Evolutionary conservation across 1,284 basidiomycete genomes (phyloP), one percentile per base, ranked within the genome.

Genomic region (Flammula alnicola): DNA sequence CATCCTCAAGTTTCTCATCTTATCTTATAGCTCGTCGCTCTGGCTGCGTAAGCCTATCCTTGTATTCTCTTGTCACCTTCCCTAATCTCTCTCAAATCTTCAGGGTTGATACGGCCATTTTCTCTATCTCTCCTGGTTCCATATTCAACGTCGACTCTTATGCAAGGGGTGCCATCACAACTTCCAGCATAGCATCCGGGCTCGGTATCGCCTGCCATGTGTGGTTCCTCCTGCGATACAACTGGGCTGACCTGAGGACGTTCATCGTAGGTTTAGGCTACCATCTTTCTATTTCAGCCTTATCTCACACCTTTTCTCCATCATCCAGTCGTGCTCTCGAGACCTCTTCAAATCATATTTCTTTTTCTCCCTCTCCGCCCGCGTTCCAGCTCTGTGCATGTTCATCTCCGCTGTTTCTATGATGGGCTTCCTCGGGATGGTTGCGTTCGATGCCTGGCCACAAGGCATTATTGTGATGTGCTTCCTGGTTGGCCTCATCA

Each of bases 311-410:
- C 14, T 37, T 29, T 47, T 37, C 23, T 37, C 47, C n/a, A 19
- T 36, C 17, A 19, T 41, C 10, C 61, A 85, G 81, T 63, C 47
- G 22, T 72, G 79, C 38, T 80, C 85, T 0, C 64, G 63, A 8
- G 86, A 87, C 61, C 57, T 88, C 12, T 83, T 81, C 57, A 70
- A 68, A 30, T 75, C 76, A 8, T 85, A 83, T 62, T 70, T 84
- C 49, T 88, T 86, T 67, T 88, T 88, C 65, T 71, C 80, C 30
- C 71, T 88, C 14, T 79, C 81, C 3, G 75, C 86, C 11, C 77
- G 85, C 19, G 68, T 85, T 16, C 85, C 86, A 0, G 74, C 78
- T 0, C 52, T 86, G 11, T 79, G 79, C 61, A 77, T 83, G 71
- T 72, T 84, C 50, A 46, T 73, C 33, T 78, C 83, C 9, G 71